These are phyloP conservation scores for Parastagonospora nodorum DNA, from an alignment of 2,329 filamentous ascomycete genomes.

Conservation along the genomic window DNA sequence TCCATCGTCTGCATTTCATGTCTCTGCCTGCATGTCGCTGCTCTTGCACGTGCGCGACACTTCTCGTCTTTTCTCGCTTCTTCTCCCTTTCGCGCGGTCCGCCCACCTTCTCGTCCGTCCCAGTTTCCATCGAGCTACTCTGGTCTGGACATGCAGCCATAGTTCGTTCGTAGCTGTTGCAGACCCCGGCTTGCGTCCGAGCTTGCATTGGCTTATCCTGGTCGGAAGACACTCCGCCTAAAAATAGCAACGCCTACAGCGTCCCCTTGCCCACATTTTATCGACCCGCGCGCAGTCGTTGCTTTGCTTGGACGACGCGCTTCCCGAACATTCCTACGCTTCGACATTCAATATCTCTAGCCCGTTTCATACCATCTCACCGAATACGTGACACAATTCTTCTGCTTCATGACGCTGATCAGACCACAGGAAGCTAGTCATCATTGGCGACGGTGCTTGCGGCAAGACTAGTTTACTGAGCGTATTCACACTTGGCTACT, in stretches of 20 bases:
- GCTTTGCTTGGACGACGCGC: conserved; percentile 16
- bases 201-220: conserved; percentile 46
- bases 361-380: conserved; percentile 6
- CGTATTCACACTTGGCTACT: conserved; percentile 97
- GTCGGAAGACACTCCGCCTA: conserved; percentile 42
- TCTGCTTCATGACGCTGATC: conserved; percentile 28
- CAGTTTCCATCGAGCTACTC: background rate
- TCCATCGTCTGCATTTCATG: conserved; percentile 1
- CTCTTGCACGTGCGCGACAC: background rate
- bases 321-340: conserved; percentile 10
- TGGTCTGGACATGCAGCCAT: conserved; percentile 21
- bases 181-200: conserved; percentile 39
- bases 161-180: conserved; percentile 31
- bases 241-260: conserved; percentile 42
- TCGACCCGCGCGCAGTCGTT: conserved; percentile 35
- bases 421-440: conserved; percentile 81
- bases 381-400: conserved; percentile 18
- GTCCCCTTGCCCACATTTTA: conserved; percentile 40
- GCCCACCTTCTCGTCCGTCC: background rate
- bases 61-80: background rate
- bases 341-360: conserved; percentile 5
- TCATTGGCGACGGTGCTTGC: conserved; percentile 96
- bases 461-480: conserved; percentile 97
- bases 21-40: background rate
- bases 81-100: background rate